Percentiles rank a stretch among this genome's conserved stretches.
phyloP scores from a whole-genome alignment of 108 stramenopile species.

The Ochromonas danica region DNA sequence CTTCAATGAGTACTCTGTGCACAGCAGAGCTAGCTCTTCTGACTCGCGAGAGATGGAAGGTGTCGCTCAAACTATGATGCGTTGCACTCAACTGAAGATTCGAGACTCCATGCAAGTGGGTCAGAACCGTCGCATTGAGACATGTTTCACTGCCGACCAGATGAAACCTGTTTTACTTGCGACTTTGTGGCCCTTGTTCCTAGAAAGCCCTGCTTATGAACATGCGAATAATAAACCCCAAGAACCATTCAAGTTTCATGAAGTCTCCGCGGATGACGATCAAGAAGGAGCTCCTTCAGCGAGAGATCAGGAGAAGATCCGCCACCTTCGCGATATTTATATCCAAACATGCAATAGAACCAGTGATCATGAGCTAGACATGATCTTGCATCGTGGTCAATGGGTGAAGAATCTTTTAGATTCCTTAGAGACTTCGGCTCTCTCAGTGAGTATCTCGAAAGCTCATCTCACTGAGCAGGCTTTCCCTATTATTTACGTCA shows the following conservation, averaged over 20 bases:
- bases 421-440: background rate
- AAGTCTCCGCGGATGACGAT: background rate
- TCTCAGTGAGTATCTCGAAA: background rate
- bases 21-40: background rate
- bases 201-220: background rate
- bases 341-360: background rate
- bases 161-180: background rate
- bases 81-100: background rate
- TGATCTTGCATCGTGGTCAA: background rate
- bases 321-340: background rate
- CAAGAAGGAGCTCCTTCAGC: too few species aligned
- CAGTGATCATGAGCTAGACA: background rate
- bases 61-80: background rate
- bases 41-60: background rate
- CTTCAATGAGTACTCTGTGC: background rate
- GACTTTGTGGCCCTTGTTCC: background rate
- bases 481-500: constrained; percentile 7
- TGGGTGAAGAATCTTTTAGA: background rate
- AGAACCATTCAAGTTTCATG: background rate
- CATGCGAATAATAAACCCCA: background rate
- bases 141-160: background rate
- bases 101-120: background rate
- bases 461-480: background rate
- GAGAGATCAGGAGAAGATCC: background rate
- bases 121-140: background rate